Percentiles rank a stretch among this genome's conserved stretches.
phyloP scores from a whole-genome alignment of 176 grass and related monocot species.

The Leersia perrieri region DNA sequence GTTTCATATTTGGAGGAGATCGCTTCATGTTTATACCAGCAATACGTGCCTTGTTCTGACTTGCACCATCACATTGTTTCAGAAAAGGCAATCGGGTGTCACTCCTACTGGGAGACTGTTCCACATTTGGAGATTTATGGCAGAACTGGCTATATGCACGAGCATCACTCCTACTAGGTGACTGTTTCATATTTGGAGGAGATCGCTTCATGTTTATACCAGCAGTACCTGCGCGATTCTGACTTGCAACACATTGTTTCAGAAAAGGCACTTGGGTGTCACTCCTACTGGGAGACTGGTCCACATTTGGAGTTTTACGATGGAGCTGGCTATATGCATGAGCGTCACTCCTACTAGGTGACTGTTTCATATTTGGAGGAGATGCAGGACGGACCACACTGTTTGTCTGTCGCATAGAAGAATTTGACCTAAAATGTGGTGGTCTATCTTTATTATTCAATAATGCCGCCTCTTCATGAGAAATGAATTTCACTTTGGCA shows the following conservation, averaged over 20 bases:
- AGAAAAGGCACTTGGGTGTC: not conserved
- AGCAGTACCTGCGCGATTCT: not conserved
- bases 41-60: constrained; percentile 5
- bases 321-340: not conserved
- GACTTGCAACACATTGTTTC: constrained; percentile 11
- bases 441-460: constrained; percentile 24
- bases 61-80: constrained; percentile 12
- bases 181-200: too few relatives aligned
- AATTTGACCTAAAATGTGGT: not conserved
- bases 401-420: not conserved
- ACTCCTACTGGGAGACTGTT: too few relatives aligned
- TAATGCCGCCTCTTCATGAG: constrained; percentile 33
- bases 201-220: constrained; percentile 2
- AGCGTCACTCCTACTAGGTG: not conserved
- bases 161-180: too few relatives aligned
- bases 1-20: too few relatives aligned
- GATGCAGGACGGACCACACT: not conserved
- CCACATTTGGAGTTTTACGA: constrained; percentile 5
- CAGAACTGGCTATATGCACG: too few relatives aligned
- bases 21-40: not conserved
- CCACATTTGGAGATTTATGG: too few relatives aligned
- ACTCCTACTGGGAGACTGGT: constrained; percentile 9
- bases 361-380: constrained; percentile 7
- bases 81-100: too few relatives aligned
- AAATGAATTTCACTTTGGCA: constrained; percentile 41